phyloP scores from a whole-genome alignment of 75 land plant genomes.

The Cunninghamia lanceolata region DNA sequence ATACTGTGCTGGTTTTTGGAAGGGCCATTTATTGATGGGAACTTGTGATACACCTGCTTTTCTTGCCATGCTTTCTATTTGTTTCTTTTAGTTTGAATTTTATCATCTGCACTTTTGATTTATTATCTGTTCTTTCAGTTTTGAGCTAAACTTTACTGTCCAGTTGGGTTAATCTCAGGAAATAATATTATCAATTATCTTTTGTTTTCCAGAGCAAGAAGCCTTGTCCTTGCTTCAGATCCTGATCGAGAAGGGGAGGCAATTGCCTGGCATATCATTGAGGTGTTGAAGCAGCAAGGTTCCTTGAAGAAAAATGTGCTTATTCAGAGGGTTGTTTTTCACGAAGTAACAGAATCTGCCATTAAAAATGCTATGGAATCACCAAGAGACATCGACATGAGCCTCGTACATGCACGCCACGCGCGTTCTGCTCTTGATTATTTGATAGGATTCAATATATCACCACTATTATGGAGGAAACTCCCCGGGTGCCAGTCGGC shows the following conservation, averaged over 20 bases:
- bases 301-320: slow-evolving; percentile 44
- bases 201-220: slow-evolving; percentile 60
- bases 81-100: not conserved
- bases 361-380: slow-evolving; percentile 62
- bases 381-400: slow-evolving; percentile 67
- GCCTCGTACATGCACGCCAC: slow-evolving; percentile 88
- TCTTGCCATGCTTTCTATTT: not conserved
- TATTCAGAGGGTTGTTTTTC: slow-evolving; percentile 80
- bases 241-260: slow-evolving; percentile 99
- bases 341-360: slow-evolving; percentile 87
- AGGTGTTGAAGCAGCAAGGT: slow-evolving; percentile 85
- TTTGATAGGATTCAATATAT: slow-evolving; percentile 91
- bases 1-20: not conserved
- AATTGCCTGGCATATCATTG: slow-evolving; percentile 96
- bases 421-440: slow-evolving; percentile 97
- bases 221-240: slow-evolving; percentile 92
- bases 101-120: not conserved
- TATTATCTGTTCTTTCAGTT: not conserved
- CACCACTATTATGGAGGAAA: slow-evolving; percentile 95
- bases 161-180: not conserved
- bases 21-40: not conserved
- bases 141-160: not conserved
- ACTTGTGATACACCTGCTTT: not conserved
- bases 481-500: slow-evolving; percentile 97
- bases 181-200: slow-evolving; percentile 3